Evolutionary conservation across 83 land plant species (phyloP).

Genomic region (Picea abies): DNA sequence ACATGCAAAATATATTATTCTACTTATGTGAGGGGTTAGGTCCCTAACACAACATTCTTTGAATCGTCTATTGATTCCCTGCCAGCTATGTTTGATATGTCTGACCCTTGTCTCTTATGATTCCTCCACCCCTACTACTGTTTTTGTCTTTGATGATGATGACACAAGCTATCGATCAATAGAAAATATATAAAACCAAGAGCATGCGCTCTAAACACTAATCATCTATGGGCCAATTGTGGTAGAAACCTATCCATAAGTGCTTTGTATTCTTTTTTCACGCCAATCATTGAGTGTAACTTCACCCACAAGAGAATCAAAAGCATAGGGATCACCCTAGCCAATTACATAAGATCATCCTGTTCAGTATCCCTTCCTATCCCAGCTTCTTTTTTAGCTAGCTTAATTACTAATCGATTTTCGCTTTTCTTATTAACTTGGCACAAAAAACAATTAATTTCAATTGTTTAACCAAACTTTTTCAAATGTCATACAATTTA

Average conservation of each 20-base stretch:
- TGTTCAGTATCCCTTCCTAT: too few relatives aligned
- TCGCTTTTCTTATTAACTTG: too few relatives aligned
- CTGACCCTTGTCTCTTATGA: background rate
- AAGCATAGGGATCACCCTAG: slow-evolving; percentile 1
- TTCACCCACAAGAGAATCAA: background rate
- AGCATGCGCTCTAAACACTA: background rate
- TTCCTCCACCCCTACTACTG: background rate
- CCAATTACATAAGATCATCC: too few relatives aligned
- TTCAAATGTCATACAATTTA: too few relatives aligned
- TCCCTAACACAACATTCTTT: too few relatives aligned
- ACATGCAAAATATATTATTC: too few relatives aligned
- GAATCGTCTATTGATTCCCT: background rate
- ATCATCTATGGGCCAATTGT: background rate
- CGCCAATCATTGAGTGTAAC: background rate
- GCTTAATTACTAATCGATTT: too few relatives aligned
- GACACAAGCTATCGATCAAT: too few relatives aligned
- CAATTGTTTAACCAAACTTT: too few relatives aligned
- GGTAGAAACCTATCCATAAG: background rate
- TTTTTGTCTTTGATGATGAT: background rate
- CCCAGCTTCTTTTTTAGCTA: too few relatives aligned
- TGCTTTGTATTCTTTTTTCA: background rate
- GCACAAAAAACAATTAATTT: too few relatives aligned
- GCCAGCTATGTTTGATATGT: background rate
- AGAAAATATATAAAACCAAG: background rate
- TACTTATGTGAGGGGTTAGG: too few relatives aligned